Base-by-base conservation (phyloP, 2,329 filamentous ascomycete genomes). In the Trichoderma asperellum region DNA sequence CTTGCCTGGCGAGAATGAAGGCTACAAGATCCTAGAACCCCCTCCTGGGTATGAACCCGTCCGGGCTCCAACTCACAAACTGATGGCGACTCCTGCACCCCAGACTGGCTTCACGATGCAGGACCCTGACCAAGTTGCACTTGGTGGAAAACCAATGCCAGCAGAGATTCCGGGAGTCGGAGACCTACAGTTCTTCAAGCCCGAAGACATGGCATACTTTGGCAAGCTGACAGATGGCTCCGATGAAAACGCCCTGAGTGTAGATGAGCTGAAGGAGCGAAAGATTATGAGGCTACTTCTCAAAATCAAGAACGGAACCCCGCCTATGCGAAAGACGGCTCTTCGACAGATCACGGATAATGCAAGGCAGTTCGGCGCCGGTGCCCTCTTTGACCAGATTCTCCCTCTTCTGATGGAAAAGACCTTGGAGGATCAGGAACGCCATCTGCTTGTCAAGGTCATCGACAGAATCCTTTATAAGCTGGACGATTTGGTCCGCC, bases 401-500 rank as follows among this genome's bases (percentile, higher is more conserved):
- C 87, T 99, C 14, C 96, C 96, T 1, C 83, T 99, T 65, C 88
- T 99, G 69, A 99, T 99, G 96, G 96, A 99, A 82, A 97, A 97
- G 82, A 96, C 93, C 0, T 83, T 99, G 21, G 96, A 99, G 80
- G 96, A 99, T 72, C 96, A 99, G 80, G 96, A 99, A 80, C 94
- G 96, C 65, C 96, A 99, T 86, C 85, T 99, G 80, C 88, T 99
- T 34, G 96, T 99, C 83, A 99, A 99, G 83, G 96, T 99, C 75
- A 98, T 99, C 76, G 96, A 99, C 79, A 92, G 96, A 81, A 94
- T 99, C 70, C 88, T 99, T 7, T 99, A 98, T 87, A 99, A 99
- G 83, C 89, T 99, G 29, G 96, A 98, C 78, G 96, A 99, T 76
- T 87, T 98, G 73, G 96, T 99, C 66, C 89, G 96, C 52, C 96